phyloP scores from a whole-genome alignment of 768 basidiomycete genomes.

The Naganishia antarctica region DNA sequence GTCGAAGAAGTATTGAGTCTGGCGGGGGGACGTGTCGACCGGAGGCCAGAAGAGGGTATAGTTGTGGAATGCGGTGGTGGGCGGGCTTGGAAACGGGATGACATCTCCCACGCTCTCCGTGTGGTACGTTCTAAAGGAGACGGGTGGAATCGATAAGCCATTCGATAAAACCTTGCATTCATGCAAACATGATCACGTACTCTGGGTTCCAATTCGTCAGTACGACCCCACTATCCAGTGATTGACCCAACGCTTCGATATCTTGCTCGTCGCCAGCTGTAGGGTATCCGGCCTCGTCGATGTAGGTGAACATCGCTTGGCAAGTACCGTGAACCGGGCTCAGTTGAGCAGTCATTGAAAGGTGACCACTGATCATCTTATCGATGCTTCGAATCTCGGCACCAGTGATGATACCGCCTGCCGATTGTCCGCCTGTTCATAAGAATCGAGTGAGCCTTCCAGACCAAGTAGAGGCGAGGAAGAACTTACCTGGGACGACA shows the following conservation, averaged over 20 bases:
- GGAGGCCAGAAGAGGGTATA: slow-evolving; percentile 19
- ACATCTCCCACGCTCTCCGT: background rate
- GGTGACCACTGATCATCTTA: slow-evolving; percentile 9
- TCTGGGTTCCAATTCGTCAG: slow-evolving; percentile 1
- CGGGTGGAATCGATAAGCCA: background rate
- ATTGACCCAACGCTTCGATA: background rate
- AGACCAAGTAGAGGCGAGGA: background rate
- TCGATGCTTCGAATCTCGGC: background rate
- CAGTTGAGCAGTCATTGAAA: background rate
- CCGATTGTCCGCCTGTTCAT: slow-evolving; percentile 3
- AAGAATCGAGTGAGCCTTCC: background rate
- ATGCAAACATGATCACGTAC: background rate
- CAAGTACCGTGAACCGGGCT: slow-evolving; percentile 5
- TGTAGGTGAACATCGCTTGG: slow-evolving; percentile 13
- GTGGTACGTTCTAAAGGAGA: background rate
- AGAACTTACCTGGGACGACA: background rate
- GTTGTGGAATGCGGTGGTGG: slow-evolving; percentile 14
- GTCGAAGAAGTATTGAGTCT: background rate
- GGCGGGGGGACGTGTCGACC: background rate
- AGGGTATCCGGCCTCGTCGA: background rate
- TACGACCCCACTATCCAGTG: background rate
- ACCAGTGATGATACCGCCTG: slow-evolving; percentile 2
- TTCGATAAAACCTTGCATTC: background rate
- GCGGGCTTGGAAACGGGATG: background rate
- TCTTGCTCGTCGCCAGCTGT: slow-evolving; percentile 12